Evolutionary conservation across 1,284 basidiomycete species (phyloP).

Genomic region (Erythrobasidium hasegawianum): DNA sequence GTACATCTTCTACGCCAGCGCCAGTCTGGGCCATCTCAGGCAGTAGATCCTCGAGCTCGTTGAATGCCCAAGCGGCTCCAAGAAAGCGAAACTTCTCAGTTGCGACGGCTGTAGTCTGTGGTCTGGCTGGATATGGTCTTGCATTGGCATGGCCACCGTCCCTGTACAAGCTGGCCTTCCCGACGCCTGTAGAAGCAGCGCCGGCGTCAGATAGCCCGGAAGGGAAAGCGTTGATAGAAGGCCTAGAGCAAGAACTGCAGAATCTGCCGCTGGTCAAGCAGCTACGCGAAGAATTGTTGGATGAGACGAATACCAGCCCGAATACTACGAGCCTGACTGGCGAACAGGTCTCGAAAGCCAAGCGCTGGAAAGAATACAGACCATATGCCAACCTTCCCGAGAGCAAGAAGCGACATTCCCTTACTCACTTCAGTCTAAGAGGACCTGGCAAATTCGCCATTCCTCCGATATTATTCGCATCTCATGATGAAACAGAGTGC

Average conservation of each 20-base stretch:
- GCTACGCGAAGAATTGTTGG: constrained; percentile 49
- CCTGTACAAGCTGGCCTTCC: constrained; percentile 15
- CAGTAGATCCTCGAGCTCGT: too few species aligned
- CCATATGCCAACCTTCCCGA: constrained; percentile 36
- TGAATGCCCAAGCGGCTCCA: too few species aligned
- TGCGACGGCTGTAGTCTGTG: constrained; percentile 19
- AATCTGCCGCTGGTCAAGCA: constrained; percentile 60
- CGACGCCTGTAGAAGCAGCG: constrained; percentile 16
- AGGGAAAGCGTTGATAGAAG: constrained; percentile 59
- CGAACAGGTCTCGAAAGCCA: constrained; percentile 8
- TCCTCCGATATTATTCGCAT: constrained; percentile 68
- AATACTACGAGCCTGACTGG: constrained; percentile 8
- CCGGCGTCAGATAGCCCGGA: constrained; percentile 55
- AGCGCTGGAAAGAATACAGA: constrained; percentile 35
- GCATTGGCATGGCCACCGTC: constrained; percentile 21
- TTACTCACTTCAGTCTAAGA: constrained; percentile 76
- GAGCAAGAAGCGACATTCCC: constrained; percentile 54
- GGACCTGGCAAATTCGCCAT: constrained; percentile 81
- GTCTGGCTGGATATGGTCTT: constrained; percentile 26
- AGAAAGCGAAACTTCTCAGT: constrained; percentile 2
- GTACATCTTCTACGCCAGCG: too few species aligned
- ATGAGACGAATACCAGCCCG: constrained; percentile 10
- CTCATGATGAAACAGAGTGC: constrained; percentile 68
- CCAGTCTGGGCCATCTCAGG: too few species aligned
- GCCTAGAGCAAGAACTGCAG: constrained; percentile 67